phyloP scores from a whole-genome alignment of 192 early-diverging fungal species.

The Podila horticola region DNA sequence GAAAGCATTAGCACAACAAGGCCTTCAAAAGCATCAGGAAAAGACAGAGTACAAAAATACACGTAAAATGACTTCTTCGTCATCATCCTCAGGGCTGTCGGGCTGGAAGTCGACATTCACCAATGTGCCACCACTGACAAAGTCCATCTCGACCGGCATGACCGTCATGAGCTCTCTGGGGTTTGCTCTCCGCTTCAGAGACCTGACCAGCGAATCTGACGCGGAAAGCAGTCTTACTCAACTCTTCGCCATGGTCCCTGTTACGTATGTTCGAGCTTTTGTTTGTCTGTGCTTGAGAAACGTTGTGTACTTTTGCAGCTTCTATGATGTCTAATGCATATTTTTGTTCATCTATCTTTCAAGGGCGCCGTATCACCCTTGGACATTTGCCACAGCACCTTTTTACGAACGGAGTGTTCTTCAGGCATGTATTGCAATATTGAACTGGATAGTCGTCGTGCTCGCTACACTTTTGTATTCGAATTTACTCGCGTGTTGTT shows the following conservation, averaged over 20 bases:
- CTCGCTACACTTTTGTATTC: too few species aligned
- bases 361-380: constrained; percentile 38
- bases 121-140: constrained; percentile 61
- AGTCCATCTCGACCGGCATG: constrained; percentile 47
- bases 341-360: background rate
- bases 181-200: constrained; percentile 17
- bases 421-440: constrained; percentile 11
- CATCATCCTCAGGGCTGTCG: constrained; percentile 14
- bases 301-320: background rate
- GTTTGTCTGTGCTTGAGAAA: background rate
- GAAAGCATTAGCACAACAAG: too few species aligned
- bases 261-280: constrained; percentile 12
- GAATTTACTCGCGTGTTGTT: too few species aligned
- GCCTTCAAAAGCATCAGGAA: too few species aligned
- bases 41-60: background rate
- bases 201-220: constrained; percentile 11
- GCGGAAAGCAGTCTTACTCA: constrained; percentile 15
- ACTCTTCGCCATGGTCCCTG: constrained; percentile 31
- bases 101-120: constrained; percentile 38
- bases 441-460: too few species aligned
- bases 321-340: background rate
- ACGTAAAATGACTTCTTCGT: background rate
- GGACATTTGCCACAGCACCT: constrained; percentile 50
- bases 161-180: constrained; percentile 40
- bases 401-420: constrained; percentile 40